phyloP scores from a whole-genome alignment of 2,329 filamentous ascomycete genomes.

The Scedosporium aurantiacum region DNA sequence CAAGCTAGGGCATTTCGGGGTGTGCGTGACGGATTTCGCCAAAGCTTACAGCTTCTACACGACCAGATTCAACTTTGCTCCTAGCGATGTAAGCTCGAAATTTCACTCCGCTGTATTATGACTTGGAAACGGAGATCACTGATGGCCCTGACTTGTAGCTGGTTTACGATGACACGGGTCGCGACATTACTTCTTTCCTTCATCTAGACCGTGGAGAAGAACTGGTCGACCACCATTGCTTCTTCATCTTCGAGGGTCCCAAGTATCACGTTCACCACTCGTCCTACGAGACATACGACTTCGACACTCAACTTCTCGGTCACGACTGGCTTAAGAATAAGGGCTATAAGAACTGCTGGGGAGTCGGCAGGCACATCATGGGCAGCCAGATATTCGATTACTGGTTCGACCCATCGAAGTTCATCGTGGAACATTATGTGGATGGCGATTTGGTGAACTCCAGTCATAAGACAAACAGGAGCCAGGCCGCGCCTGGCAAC shows the following conservation, averaged over 20 bases:
- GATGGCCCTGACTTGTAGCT: constrained; percentile 20
- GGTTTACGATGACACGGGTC: constrained; percentile 7
- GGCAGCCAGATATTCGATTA: constrained; percentile 55
- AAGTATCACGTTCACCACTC: constrained; percentile 14
- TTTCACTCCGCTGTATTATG: constrained; percentile 13
- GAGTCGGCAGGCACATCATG: constrained; percentile 48
- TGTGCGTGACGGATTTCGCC: constrained; percentile 1
- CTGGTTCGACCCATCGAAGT: constrained; percentile 26
- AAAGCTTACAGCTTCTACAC: constrained; percentile 13
- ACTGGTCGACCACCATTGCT: constrained; percentile 40
- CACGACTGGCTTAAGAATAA: constrained; percentile 46
- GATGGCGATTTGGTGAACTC: constrained; percentile 49
- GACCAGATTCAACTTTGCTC: constrained; percentile 17
- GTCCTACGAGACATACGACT: constrained; percentile 41
- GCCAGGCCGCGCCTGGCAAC: background rate
- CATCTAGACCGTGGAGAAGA: constrained; percentile 41
- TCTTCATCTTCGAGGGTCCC: constrained; percentile 4
- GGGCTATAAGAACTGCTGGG: constrained; percentile 45
- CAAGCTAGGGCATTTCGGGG: constrained; percentile 29
- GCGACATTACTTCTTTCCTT: constrained; percentile 30
- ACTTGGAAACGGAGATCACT: constrained; percentile 30
- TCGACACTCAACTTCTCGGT: constrained; percentile 49
- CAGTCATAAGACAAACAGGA: constrained; percentile 26
- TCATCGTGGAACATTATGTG: constrained; percentile 42
- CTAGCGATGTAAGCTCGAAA: background rate